Evolutionary conservation across 768 basidiomycete genomes (phyloP), one percentile per base, ranked within the genome.

Genomic region (Calocybe cyanea): DNA sequence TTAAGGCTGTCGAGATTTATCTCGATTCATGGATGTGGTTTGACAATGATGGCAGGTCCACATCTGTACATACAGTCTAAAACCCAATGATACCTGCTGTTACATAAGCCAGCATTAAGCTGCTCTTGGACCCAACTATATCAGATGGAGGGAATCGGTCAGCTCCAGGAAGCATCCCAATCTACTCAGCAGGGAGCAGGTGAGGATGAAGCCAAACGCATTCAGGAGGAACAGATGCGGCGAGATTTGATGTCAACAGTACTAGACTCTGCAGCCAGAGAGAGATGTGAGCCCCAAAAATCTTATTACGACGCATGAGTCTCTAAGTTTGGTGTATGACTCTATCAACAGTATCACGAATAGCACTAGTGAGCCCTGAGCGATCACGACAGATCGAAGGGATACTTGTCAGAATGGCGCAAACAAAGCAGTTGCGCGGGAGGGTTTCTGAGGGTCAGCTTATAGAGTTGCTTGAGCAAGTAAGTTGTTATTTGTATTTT

Each of bases 381-480:
- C 72, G 89, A 59, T 85, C 90, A 14, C 75, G 76, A 51, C 81
- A 91, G 61, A 87, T 95, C 54, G 88, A 93, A 64, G 69, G 67
- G 2, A 80, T 92, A 46, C 70, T 95, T 24, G 53, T 87, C 32
- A 76, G 87, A 32, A 91, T 92, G 87, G 89, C 83, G 7, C 88
- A 91, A 65, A 72, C 78, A 1, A 89, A 92, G 6, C 89, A 92
- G 61, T 62, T 95, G 31, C 75, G 85, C 35, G 85, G 83, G 1
- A 71, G 81, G 21, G 84, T 95, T 32, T 79, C 74, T 21, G 92
- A 96, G 60, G 68, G 75, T 38, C 89, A 92, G 61, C 73, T 96
- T 43, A 90, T 96, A 53, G 83, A 82, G 38, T 68, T 95, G 28
- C 73, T 95, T 48, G 87, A 94, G 54, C 89, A 95, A 77, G 92